Evolutionary conservation across 2,329 filamentous ascomycete species (phyloP), one percentile per base, ranked within the genome.

Genomic region (Trichoderma semiorbis): DNA sequence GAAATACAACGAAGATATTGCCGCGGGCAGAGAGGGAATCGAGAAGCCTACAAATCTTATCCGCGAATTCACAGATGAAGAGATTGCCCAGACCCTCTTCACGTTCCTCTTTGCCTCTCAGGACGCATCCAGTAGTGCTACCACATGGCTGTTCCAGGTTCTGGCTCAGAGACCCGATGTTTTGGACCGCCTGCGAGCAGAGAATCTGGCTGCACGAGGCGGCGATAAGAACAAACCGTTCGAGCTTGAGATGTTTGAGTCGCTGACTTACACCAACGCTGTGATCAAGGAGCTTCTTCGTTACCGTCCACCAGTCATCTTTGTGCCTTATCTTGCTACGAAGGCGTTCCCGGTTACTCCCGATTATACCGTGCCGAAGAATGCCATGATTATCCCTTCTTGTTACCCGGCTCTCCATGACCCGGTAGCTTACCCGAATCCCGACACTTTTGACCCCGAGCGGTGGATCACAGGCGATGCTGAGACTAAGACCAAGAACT

Each of bases 21-120:
- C 66, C 10, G 66, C 66, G 12, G 66, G 66, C 3, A 24, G 7
- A 6, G 66, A 32, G 50, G 66, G 66, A 14, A 16, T 61, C 28
- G 66, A 69, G 28, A 69, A 69, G 55, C 66, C 66, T 28, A 34
- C 66, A n/a, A 69, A 69, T 8, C 66, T 69, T 24, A 69, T 69
- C 12, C 66, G 66, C 26, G 66, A 69, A 18, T 69, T 69, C 36
- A 26, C 66, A 14, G n/a, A 47, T 7, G 66, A 69, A 28, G 66
- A 69, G 21, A 69, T 69, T 34, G 66, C 55, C 10, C 66, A 69
- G 66, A 69, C 66, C 7, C 6, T 69, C 16, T 69, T 69, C 36
- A 69, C 66, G 2, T 69, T 69, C 36, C 66, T 69, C n/a, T 69
- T 69, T 60, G 66, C 66, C 5, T 60, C 66, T n/a, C 66, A 69